These are phyloP conservation scores for Vinca minor DNA, from an alignment of 257 asterid species.

Conservation along the genomic window DNA sequence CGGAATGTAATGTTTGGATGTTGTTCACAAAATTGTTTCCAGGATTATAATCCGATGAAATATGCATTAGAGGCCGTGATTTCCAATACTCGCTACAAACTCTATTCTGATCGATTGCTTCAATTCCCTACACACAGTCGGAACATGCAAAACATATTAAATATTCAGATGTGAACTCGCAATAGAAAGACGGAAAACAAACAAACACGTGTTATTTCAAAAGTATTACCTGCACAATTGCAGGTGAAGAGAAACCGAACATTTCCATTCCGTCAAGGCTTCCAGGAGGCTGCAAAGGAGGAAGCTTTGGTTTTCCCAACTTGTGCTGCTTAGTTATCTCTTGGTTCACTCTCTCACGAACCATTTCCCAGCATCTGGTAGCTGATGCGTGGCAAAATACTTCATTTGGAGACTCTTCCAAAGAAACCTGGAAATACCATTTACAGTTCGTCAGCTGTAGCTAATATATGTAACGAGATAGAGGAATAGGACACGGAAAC, in stretches of 20 bases:
- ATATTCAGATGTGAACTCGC: too few relatives aligned
- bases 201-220: not conserved
- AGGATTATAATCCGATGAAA: conserved; percentile 36
- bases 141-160: not conserved
- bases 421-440: conserved; percentile 47
- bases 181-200: not conserved
- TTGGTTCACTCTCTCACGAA: conserved; percentile 80
- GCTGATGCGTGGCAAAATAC: conserved; percentile 68
- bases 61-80: conserved; percentile 78
- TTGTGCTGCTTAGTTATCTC: conserved; percentile 80
- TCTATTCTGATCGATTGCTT: conserved; percentile 63
- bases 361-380: conserved; percentile 91
- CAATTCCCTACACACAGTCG: conserved; percentile 55
- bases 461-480: not conserved
- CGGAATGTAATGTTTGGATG: conserved; percentile 16
- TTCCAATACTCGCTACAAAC: conserved; percentile 70
- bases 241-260: conserved; percentile 93
- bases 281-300: conserved; percentile 97
- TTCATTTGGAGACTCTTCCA: conserved; percentile 71
- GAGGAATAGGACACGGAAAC: conserved; percentile 7
- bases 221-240: conserved; percentile 63
- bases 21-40: conserved; percentile 16
- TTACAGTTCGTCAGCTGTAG: not conserved
- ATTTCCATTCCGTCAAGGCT: conserved; percentile 93
- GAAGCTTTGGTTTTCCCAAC: conserved; percentile 61